These are phyloP conservation scores for Amylocarpus encephaloides DNA, from an alignment of 2,329 filamentous ascomycete species.

Conservation along the genomic window DNA sequence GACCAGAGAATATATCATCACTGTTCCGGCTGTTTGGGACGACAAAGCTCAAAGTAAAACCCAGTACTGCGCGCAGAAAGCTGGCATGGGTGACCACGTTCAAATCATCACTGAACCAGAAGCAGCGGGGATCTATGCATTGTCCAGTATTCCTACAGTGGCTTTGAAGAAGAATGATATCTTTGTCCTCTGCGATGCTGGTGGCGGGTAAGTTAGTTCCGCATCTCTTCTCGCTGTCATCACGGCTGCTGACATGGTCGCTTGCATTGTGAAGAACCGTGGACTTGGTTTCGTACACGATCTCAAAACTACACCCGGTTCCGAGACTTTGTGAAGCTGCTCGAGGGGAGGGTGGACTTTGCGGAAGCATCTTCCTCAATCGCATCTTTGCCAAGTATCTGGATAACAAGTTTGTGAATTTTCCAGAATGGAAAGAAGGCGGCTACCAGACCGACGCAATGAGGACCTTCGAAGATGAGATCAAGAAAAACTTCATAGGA, in stretches of 20 bases:
- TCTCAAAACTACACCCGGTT: too few species aligned
- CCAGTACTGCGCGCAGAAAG: conserved; percentile 2
- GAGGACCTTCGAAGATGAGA: conserved; percentile 20
- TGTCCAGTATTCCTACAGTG: conserved; percentile 10
- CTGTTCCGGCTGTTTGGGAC: conserved; percentile 12
- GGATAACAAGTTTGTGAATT: too few species aligned
- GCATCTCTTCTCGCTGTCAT: too few species aligned
- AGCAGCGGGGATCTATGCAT: conserved; percentile 11
- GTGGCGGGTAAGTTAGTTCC: conserved; percentile 19
- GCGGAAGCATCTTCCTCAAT: too few species aligned
- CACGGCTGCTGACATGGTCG: too few species aligned
- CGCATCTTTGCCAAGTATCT: too few species aligned
- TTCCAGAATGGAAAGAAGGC: too few species aligned
- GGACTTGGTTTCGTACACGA: too few species aligned
- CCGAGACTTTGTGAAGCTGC: too few species aligned
- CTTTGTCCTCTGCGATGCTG: conserved; percentile 32
- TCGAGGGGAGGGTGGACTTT: too few species aligned
- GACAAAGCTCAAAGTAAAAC: conserved; percentile 7
- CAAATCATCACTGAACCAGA: conserved; percentile 11
- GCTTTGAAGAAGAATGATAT: conserved; percentile 24
- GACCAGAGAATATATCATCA: conserved; percentile 5
- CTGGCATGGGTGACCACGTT: conserved; percentile 8
- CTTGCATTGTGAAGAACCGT: too few species aligned
- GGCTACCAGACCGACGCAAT: too few species aligned
- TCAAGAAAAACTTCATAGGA: conserved; percentile 10